These are phyloP conservation scores for Caryopteris hybrid DNA, from an alignment of 305 asterid species.

Conservation along the genomic window DNA sequence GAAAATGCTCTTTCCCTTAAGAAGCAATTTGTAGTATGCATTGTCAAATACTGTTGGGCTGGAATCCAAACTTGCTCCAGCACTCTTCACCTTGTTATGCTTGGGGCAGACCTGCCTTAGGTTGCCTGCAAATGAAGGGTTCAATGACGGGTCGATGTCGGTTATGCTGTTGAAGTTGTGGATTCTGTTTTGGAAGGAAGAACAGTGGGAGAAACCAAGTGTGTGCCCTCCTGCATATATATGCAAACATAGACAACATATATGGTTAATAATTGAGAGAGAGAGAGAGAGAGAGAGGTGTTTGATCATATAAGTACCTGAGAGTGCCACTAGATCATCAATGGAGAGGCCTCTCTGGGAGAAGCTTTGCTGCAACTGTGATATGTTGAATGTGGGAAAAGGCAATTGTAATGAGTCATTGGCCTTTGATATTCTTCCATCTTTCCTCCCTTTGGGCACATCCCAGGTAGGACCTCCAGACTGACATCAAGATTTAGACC, in stretches of 20 bases:
- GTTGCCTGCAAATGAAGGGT: constrained; percentile 33
- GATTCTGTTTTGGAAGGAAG: constrained; percentile 51
- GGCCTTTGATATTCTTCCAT: constrained; percentile 67
- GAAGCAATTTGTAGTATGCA: constrained; percentile 39
- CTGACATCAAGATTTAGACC: constrained; percentile 15
- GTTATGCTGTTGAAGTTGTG: constrained; percentile 39
- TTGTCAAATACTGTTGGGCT: constrained; percentile 49
- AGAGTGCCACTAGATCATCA: constrained; percentile 75
- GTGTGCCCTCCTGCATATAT: constrained; percentile 50
- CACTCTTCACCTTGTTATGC: constrained; percentile 40
- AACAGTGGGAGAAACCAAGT: constrained; percentile 54
- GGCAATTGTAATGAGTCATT: constrained; percentile 56
- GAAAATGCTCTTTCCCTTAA: constrained; percentile 44
- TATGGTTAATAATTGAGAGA: too few relatives aligned
- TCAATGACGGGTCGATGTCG: constrained; percentile 36
- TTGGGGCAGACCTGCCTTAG: constrained; percentile 36
- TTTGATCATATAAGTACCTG: constrained; percentile 36
- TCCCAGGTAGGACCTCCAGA: constrained; percentile 70
- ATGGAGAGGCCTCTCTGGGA: constrained; percentile 71
- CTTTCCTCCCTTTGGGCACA: constrained; percentile 78
- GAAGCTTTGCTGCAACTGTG: constrained; percentile 72
- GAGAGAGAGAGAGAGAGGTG: not conserved
- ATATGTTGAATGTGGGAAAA: constrained; percentile 69
- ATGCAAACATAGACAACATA: not conserved
- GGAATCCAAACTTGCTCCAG: constrained; percentile 41